Conservation (phyloP, 495 filamentous ascomycete genomes). For the Cercophora samala region DNA sequence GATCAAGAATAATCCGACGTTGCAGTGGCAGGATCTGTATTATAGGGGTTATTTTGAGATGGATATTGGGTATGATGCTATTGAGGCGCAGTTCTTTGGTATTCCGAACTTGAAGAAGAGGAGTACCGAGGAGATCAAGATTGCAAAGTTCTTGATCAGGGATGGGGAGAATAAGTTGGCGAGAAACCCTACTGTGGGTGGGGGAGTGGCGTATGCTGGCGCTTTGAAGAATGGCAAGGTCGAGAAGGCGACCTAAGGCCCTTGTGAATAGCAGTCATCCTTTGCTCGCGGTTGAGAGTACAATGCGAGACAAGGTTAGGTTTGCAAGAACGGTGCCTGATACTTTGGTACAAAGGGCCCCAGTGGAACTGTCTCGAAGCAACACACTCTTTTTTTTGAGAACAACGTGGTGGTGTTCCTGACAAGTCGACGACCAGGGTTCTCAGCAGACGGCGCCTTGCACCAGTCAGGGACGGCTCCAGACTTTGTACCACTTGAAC, state of each 20-base stretch:
- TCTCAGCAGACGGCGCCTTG: neutral
- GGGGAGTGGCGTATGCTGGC: slow-evolving; percentile 39
- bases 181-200: slow-evolving; percentile 19
- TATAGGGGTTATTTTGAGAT: slow-evolving; percentile 64
- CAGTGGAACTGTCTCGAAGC: too few relatives aligned
- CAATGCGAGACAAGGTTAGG: too few relatives aligned
- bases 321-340: too few relatives aligned
- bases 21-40: slow-evolving; percentile 67
- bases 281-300: too few relatives aligned
- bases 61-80: slow-evolving; percentile 45
- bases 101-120: slow-evolving; percentile 41
- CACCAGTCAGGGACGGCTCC: neutral
- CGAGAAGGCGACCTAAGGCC: too few relatives aligned
- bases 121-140: slow-evolving; percentile 51
- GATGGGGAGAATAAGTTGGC: slow-evolving; percentile 50
- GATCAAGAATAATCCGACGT: slow-evolving; percentile 51
- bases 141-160: slow-evolving; percentile 60
- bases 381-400: neutral
- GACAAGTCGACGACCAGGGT: neutral
- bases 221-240: slow-evolving; percentile 21
- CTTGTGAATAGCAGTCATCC: too few relatives aligned
- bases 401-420: neutral
- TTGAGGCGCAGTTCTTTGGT: slow-evolving; percentile 51
- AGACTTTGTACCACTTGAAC: neutral
- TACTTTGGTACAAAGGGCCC: too few relatives aligned